Evolutionary conservation across 2,329 filamentous ascomycete species (phyloP).

Genomic region (Sporothrix euskadiensis): DNA sequence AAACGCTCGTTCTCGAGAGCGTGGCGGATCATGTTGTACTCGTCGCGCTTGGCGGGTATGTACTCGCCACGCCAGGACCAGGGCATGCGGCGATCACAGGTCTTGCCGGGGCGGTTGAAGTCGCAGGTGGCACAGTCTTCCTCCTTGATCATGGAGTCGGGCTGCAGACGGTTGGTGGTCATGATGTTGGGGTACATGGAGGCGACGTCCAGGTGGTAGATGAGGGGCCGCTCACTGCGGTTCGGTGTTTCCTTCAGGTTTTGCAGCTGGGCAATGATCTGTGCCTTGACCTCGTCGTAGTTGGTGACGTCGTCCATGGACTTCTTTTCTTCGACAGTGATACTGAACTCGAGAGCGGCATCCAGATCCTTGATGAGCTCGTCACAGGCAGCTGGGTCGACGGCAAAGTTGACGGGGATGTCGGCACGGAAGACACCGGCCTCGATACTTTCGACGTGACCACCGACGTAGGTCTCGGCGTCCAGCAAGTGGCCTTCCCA

Average conservation of each 20-base stretch:
- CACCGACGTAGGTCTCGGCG: conserved; percentile 96
- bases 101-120: conserved; percentile 96
- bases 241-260: conserved; percentile 80
- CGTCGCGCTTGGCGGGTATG: conserved; percentile 89
- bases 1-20: conserved; percentile 91
- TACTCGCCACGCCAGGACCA: conserved; percentile 99
- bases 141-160: conserved; percentile 98
- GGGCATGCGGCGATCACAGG: conserved; percentile 88
- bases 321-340: conserved; percentile 81
- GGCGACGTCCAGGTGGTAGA: conserved; percentile 97
- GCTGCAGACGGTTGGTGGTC: conserved; percentile 96
- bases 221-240: conserved; percentile 79
- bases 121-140: conserved; percentile 96
- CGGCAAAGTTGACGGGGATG: conserved; percentile 88
- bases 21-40: conserved; percentile 98
- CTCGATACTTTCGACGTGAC: conserved; percentile 98
- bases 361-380: conserved; percentile 86
- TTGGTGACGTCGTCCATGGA: conserved; percentile 75
- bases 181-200: conserved; percentile 99
- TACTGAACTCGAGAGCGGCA: conserved; percentile 82
- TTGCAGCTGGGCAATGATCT: conserved; percentile 72
- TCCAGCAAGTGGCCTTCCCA: conserved; percentile 96
- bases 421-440: conserved; percentile 95
- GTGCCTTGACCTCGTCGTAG: conserved; percentile 79
- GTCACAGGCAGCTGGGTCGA: conserved; percentile 87